These are phyloP conservation scores for Zea mays DNA, from an alignment of 176 grass and related monocot genomes.

Conservation along the genomic window DNA sequence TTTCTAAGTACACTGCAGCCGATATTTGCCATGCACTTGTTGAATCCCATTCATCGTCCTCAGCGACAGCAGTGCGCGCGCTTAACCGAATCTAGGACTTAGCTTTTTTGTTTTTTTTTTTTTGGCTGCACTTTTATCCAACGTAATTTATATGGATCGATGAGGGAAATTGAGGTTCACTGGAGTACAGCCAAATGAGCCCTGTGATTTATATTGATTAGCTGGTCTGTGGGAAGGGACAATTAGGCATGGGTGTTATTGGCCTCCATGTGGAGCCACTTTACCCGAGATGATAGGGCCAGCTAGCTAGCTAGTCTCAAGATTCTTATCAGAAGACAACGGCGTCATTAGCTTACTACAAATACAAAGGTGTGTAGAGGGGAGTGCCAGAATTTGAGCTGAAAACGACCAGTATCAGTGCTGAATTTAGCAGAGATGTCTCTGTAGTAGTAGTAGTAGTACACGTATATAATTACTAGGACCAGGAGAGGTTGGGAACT, in stretches of 20 bases:
- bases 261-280: constrained; percentile 32
- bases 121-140: background rate
- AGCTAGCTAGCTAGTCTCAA: background rate
- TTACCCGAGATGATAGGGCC: background rate
- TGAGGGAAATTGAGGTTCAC: background rate
- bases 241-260: background rate
- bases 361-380: background rate
- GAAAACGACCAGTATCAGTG: constrained; percentile 14
- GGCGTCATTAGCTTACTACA: background rate
- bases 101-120: no score
- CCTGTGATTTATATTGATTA: no score
- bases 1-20: constrained; percentile 21
- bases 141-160: background rate
- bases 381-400: background rate
- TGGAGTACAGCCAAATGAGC: background rate
- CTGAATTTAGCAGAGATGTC: background rate
- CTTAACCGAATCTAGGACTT: background rate
- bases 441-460: background rate
- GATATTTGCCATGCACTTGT: constrained; percentile 9
- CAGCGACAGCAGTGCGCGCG: constrained; percentile 30
- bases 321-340: constrained; percentile 6
- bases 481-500: background rate
- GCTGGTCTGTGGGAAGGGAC: background rate
- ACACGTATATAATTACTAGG: background rate
- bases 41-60: background rate